Evolutionary conservation across 129 eudicot species (phyloP), one percentile per base, ranked within the genome.

Genomic region (Solidago caesia): DNA sequence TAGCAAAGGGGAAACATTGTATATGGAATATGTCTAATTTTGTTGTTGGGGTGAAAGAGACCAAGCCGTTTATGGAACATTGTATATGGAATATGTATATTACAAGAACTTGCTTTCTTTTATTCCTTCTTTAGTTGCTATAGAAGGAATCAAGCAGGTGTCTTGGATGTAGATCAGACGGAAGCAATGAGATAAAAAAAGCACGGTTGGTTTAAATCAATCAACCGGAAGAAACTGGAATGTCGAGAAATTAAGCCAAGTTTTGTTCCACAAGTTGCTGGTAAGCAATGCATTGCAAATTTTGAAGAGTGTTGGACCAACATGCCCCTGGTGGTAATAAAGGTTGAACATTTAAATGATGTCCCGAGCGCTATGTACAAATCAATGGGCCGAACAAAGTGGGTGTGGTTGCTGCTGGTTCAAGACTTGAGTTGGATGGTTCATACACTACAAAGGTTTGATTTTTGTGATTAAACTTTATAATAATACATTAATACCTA

Each of bases 381-480:
- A 94, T 94, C 39, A 94, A 94, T 75, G 99, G 97, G 75, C 86
- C 85, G 33, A 84, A 88, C 67, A 94, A 91, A 76, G 97, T 90
- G 46, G 82, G 81, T 49, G 99, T 89, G 46, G 71, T 80, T 51
- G 91, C 97, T 82, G 96, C 97, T 68, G 99, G 96, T 55, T 94
- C 92, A 16, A 75, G 78, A 72, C 97, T 94, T 64, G 84, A 82
- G 76, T 87, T 94, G 67, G 93, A 94, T 79, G 97, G 93, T 66
- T 86, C 99, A 67, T 94, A 94, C 77, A 94, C 99, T 56, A 94
- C 99, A 73, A 91, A 91, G 97, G 99, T 94, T 68, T 62, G 49
- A 9, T 46, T 27, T n/a, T 42, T 64, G 33, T 49, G 13, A 56
- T 78, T 65, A 25, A 8, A 15, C 14, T 45, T 16, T 46, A 48